Evolutionary conservation across 176 grass and related monocot genomes (phyloP).

Genomic region (Miscanthus lutarioriparius): DNA sequence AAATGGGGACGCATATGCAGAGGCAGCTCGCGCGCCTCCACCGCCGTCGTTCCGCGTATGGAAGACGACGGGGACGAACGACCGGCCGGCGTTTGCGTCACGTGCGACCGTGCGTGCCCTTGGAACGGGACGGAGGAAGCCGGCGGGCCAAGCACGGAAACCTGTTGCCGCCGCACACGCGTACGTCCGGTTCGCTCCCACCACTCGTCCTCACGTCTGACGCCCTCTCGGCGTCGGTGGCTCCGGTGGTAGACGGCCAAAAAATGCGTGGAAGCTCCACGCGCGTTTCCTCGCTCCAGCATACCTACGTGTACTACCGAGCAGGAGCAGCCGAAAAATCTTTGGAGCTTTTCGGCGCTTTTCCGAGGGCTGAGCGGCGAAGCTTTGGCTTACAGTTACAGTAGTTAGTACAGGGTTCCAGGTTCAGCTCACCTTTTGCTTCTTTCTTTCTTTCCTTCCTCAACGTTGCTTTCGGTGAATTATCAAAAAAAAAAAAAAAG

Average conservation of each 20-base stretch:
- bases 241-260: too few species aligned
- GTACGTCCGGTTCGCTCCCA: not conserved
- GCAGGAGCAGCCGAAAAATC: not conserved
- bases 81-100: slow-evolving; percentile 12
- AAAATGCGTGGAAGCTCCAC: not conserved
- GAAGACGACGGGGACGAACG: not conserved
- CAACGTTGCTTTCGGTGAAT: not conserved
- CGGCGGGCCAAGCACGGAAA: not conserved
- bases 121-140: not conserved
- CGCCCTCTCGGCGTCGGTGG: too few species aligned
- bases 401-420: not conserved
- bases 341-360: not conserved
- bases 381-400: too few species aligned
- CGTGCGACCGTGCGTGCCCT: not conserved
- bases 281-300: too few species aligned
- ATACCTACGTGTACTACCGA: not conserved
- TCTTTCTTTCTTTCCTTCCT: not conserved
- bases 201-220: not conserved
- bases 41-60: too few species aligned
- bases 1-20: too few species aligned
- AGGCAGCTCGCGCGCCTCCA: too few species aligned
- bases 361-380: not conserved
- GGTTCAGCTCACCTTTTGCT: not conserved
- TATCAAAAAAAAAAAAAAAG: too few species aligned
- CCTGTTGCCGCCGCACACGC: not conserved